Evolutionary conservation across 129 eudicot genomes (phyloP).

Genomic region (Flaveria bidentis): DNA sequence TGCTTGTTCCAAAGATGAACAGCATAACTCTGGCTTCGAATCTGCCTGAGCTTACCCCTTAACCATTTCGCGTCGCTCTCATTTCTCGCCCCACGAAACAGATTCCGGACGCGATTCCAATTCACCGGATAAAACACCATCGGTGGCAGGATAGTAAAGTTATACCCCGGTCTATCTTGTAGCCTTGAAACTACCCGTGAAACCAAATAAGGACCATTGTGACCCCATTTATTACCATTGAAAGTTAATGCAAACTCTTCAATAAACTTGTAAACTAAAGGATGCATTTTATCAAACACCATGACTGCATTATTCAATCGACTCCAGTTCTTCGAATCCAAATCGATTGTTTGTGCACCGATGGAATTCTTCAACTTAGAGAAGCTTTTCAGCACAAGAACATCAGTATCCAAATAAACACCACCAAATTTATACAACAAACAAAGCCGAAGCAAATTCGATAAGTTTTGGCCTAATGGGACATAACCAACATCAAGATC

Average conservation of each 20-base stretch:
- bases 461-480: slow-evolving; percentile 84
- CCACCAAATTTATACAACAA: slow-evolving; percentile 88
- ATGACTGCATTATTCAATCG: slow-evolving; percentile 92
- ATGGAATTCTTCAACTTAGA: slow-evolving; percentile 57
- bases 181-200: slow-evolving; percentile 85
- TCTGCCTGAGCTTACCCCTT: slow-evolving; percentile 56
- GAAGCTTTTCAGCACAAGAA: slow-evolving; percentile 62
- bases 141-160: slow-evolving; percentile 70
- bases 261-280: slow-evolving; percentile 73
- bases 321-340: slow-evolving; percentile 63
- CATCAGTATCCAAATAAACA: slow-evolving; percentile 80
- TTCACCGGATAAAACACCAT: slow-evolving; percentile 82
- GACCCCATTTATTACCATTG: slow-evolving; percentile 98
- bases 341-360: slow-evolving; percentile 83
- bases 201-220: slow-evolving; percentile 94
- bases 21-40: slow-evolving; percentile 54
- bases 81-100: slow-evolving; percentile 62
- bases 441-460: slow-evolving; percentile 80
- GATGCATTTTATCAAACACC: slow-evolving; percentile 90
- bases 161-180: slow-evolving; percentile 45
- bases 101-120: slow-evolving; percentile 68
- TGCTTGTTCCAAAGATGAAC: slow-evolving; percentile 97
- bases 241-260: slow-evolving; percentile 88
- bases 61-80: slow-evolving; percentile 61
- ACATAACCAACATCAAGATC: slow-evolving; percentile 63